Evolutionary conservation across 1,284 basidiomycete species (phyloP).

Genomic region (Ganoderma boninense): DNA sequence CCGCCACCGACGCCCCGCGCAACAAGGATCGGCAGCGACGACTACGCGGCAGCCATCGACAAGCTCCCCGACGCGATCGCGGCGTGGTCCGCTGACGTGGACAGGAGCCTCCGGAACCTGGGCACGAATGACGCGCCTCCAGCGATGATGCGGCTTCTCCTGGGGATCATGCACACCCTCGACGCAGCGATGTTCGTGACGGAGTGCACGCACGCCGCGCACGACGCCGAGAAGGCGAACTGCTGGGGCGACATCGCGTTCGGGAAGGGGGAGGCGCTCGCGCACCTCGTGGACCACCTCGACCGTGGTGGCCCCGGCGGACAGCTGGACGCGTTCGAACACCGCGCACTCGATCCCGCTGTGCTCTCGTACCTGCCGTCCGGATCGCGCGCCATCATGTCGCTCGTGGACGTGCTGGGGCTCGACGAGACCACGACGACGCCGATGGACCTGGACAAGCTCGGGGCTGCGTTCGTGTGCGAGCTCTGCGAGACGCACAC

Average conservation of each 20-base stretch:
- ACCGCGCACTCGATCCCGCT: background rate
- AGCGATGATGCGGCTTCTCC: background rate
- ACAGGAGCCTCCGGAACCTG: background rate
- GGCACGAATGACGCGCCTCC: background rate
- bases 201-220: background rate
- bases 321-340: background rate
- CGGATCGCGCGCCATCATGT: background rate
- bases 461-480: background rate
- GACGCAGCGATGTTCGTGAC: background rate
- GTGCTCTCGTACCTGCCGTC: background rate
- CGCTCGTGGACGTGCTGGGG: background rate
- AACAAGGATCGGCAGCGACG: background rate
- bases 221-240: background rate
- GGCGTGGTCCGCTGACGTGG: background rate
- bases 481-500: background rate
- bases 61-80: background rate
- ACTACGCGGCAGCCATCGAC: background rate
- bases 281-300: background rate
- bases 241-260: slow-evolving; percentile 1
- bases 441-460: background rate
- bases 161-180: background rate
- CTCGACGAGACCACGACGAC: background rate
- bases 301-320: background rate
- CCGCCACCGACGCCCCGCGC: background rate
- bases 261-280: background rate